Evolutionary conservation across 176 grass and related monocot genomes (phyloP), one percentile per base, ranked within the genome.

Genomic region (Hordeum vulgare): DNA sequence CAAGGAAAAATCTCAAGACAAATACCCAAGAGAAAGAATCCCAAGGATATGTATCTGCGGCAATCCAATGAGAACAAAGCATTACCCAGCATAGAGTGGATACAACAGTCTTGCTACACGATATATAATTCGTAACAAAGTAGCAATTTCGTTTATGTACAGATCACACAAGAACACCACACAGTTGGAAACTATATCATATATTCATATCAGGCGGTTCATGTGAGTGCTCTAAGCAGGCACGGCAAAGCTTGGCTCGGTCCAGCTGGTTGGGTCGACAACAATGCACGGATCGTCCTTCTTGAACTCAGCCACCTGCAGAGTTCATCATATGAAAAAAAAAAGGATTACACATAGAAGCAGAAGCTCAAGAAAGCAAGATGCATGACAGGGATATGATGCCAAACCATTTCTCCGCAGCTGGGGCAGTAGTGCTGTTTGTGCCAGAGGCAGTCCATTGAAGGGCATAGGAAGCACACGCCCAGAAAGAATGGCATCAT

Each of bases 401-500:
- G 24, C 17, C 35, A 28, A 65, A 94, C 97, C 93, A 92, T 91
- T 86, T 94, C 85, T 8, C 89, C 86, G 7, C 97, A 99, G 80
- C 83, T 90, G 29, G 97, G 93, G 88, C 93, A 96, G 66, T 92
- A 94, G 58, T 99, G 97, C 44, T 94, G 90, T 47, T 99, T 99
- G 79, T 99, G 93, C 96, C 93, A 96, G 39, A 99, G 93, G 80
- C 97, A 96, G 60, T 96, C 93, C 91, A 92, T 96, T 29, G 89
- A 90, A 24, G 93, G 93, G 83, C 93, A 94, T 27, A 96, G 84
- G 86, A 99, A 96, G 89, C 93, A 96, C 57, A 96, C 40, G 1
- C 97, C 97, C 86, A 99, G 72, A 80, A 96, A 90, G 83, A 99
- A 94, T 26, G 97, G 93, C 93, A 96, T 92, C 87, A 95, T 92